phyloP scores from a whole-genome alignment of 2,329 filamentous ascomycete genomes.

The Colletotrichum incanum region DNA sequence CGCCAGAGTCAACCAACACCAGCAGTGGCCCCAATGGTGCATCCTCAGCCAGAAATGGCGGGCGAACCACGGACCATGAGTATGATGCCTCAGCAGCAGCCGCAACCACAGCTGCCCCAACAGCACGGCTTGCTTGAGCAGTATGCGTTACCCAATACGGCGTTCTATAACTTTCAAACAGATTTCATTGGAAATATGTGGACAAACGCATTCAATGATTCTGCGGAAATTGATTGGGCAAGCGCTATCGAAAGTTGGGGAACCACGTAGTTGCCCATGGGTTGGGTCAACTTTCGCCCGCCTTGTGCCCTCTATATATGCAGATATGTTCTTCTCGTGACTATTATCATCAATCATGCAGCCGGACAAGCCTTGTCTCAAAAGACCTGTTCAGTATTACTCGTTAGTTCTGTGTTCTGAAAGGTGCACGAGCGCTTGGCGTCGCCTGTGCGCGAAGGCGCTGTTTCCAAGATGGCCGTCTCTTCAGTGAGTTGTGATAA shows the following conservation, averaged over 20 bases:
- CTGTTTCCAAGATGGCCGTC: background rate
- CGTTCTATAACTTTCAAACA: constrained; percentile 30
- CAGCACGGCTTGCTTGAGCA: constrained; percentile 17
- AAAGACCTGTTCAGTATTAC: background rate
- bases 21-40: background rate
- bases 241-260: constrained; percentile 24
- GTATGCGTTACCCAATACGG: constrained; percentile 22
- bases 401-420: background rate
- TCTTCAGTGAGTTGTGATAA: background rate
- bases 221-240: constrained; percentile 31
- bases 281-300: background rate
- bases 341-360: background rate
- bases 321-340: background rate
- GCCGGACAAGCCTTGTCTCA: background rate
- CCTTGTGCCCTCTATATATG: background rate
- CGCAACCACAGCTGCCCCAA: background rate
- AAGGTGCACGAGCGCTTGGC: background rate
- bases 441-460: background rate
- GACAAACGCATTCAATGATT: constrained; percentile 33
- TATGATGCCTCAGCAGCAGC: constrained; percentile 16
- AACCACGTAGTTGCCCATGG: background rate
- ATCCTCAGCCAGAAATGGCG: background rate
- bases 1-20: constrained; percentile 12
- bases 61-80: background rate
- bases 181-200: constrained; percentile 35